phyloP scores from a whole-genome alignment of 2,329 filamentous ascomycete species.

The Xylaria polymorpha region DNA sequence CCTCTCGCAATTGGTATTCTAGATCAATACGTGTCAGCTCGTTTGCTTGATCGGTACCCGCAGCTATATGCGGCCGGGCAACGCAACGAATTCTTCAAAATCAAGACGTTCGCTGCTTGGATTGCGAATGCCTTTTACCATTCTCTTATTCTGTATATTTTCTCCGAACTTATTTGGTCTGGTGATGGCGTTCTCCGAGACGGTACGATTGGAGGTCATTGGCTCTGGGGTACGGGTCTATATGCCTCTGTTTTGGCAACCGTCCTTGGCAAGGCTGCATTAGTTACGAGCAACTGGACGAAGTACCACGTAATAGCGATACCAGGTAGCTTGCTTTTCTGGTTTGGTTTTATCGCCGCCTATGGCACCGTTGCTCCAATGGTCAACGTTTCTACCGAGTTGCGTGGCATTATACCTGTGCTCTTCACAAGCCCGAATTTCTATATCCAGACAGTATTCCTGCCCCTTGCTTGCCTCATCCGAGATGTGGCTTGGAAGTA shows the following conservation, averaged over 20 bases:
- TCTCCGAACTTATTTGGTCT: constrained; percentile 82
- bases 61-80: constrained; percentile 95
- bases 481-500: constrained; percentile 98
- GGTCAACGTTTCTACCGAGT: constrained; percentile 83
- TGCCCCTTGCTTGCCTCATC: constrained; percentile 84
- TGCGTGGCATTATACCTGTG: constrained; percentile 82
- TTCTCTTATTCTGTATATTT: constrained; percentile 91
- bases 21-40: constrained; percentile 96
- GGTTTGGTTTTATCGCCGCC: constrained; percentile 88
- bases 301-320: constrained; percentile 98
- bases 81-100: constrained; percentile 91
- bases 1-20: constrained; percentile 95
- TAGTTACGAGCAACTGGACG: constrained; percentile 98
- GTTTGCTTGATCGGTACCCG: constrained; percentile 92
- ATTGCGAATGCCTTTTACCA: constrained; percentile 95
- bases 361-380: constrained; percentile 90
- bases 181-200: constrained; percentile 82
- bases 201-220: constrained; percentile 88
- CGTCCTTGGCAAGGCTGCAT: constrained; percentile 91
- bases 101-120: constrained; percentile 93
- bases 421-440: constrained; percentile 86
- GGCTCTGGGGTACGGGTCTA: constrained; percentile 96
- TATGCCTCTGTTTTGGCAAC: constrained; percentile 95
- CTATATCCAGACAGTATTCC: constrained; percentile 86
- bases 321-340: constrained; percentile 89